Evolutionary conservation across 202 grass and related monocot species (phyloP).

Genomic region (Hordeum pubiflorum): DNA sequence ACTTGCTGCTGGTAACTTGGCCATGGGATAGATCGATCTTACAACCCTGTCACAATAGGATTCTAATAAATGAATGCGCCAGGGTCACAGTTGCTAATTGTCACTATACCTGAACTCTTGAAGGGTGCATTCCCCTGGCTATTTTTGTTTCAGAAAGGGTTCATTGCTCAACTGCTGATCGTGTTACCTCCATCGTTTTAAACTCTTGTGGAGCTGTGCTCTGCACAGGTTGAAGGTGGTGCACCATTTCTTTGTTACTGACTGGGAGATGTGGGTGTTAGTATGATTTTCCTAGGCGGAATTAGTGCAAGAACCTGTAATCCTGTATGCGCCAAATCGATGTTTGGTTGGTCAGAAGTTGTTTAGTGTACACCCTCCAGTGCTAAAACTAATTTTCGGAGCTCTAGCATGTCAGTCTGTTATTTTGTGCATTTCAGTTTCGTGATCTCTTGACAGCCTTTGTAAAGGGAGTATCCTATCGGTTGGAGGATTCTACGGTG

Average conservation of each 20-base stretch:
- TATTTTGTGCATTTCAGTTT: background rate
- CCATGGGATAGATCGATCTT: background rate
- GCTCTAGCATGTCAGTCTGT: background rate
- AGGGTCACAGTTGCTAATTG: background rate
- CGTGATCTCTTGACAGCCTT: background rate
- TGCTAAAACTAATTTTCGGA: background rate
- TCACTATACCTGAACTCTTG: background rate
- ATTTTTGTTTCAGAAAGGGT: background rate
- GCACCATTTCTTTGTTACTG: slow-evolving; percentile 2
- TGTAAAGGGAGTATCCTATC: background rate
- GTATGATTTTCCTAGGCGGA: background rate
- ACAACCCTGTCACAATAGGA: background rate
- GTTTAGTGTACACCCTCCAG: background rate
- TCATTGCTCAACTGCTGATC: background rate
- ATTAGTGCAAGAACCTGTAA: background rate
- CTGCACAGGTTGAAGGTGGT: background rate
- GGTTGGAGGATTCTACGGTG: background rate
- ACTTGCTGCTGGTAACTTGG: background rate
- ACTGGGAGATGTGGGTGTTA: background rate
- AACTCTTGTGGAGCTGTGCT: background rate
- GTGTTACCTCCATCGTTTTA: slow-evolving; percentile 1
- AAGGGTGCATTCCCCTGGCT: background rate
- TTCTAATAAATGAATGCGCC: background rate
- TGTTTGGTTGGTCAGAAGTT: background rate
- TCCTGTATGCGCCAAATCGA: background rate